Conservation (phyloP, 2,329 filamentous ascomycete genomes). For the Fusarium sp. region DNA sequence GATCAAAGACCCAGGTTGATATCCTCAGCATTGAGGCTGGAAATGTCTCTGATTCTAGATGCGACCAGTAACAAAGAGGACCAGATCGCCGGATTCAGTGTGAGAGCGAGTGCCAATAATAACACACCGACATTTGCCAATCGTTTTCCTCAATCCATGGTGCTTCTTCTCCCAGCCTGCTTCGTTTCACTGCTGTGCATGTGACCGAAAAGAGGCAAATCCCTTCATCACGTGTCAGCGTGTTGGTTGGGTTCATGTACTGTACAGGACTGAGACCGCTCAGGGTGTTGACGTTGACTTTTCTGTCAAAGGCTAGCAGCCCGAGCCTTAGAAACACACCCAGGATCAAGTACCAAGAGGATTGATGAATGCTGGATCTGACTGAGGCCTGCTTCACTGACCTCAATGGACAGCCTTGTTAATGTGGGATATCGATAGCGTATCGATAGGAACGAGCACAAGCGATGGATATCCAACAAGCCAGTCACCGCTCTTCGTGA, state of each 20-base stretch:
- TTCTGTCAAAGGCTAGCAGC: not conserved
- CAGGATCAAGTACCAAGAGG: not conserved
- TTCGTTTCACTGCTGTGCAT: constrained; percentile 31
- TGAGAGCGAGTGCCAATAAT: constrained; percentile 31
- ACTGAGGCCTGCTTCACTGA: constrained; percentile 23
- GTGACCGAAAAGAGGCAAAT: constrained; percentile 36
- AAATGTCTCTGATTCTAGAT: constrained; percentile 29
- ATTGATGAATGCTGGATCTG: constrained; percentile 8
- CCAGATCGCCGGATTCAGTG: constrained; percentile 37
- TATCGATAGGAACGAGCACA: constrained; percentile 17
- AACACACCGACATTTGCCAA: constrained; percentile 49
- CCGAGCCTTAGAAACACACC: not conserved
- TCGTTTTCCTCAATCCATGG: constrained; percentile 35
- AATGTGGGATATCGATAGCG: constrained; percentile 30
- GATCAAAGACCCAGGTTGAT: constrained; percentile 9
- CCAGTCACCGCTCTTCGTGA: constrained; percentile 35
- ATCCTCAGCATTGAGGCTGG: constrained; percentile 37
- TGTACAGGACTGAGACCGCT: not conserved
- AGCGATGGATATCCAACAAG: not conserved
- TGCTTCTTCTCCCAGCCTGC: constrained; percentile 13
- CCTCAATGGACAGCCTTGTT: constrained; percentile 19
- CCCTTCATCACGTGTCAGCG: constrained; percentile 36
- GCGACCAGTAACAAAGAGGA: constrained; percentile 28
- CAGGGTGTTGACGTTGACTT: too few species aligned
- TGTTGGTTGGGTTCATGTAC: not conserved